phyloP scores from a whole-genome alignment of 495 filamentous ascomycete species.

The Poronia punctata region DNA sequence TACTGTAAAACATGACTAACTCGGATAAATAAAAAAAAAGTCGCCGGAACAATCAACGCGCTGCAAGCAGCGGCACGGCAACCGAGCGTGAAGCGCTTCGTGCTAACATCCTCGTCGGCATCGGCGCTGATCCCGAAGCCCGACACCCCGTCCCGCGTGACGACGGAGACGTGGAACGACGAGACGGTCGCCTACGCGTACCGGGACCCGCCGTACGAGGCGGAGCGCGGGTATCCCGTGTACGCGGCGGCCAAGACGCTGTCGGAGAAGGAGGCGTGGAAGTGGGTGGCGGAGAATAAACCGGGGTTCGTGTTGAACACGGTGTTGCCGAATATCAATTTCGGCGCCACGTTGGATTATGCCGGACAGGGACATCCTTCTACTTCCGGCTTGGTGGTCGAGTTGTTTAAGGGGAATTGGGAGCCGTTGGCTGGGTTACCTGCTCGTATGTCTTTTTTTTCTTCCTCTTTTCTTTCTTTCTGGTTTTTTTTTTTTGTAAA shows the following conservation, averaged over 20 bases:
- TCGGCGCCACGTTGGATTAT: conserved; percentile 27
- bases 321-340: conserved; percentile 36
- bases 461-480: neutral
- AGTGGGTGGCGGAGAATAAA: conserved; percentile 40
- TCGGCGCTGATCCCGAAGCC: conserved; percentile 29
- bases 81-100: conserved; percentile 41
- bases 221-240: conserved; percentile 19
- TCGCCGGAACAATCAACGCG: conserved; percentile 32
- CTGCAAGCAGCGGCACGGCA: conserved; percentile 39
- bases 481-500: too few species aligned
- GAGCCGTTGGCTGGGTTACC: conserved; percentile 8
- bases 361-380: conserved; percentile 15
- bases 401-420: conserved; percentile 20
- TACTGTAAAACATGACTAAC: too few species aligned
- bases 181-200: conserved; percentile 36
- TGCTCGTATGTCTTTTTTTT: conserved; percentile 23
- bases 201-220: conserved; percentile 30
- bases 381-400: conserved; percentile 19
- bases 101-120: conserved; percentile 45
- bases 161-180: conserved; percentile 43
- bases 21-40: too few species aligned
- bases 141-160: conserved; percentile 22
- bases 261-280: conserved; percentile 44
- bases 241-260: conserved; percentile 47
- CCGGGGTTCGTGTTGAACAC: conserved; percentile 41